phyloP scores from a whole-genome alignment of 352 stramenopile genomes.

The Lagenidium giganteum region DNA sequence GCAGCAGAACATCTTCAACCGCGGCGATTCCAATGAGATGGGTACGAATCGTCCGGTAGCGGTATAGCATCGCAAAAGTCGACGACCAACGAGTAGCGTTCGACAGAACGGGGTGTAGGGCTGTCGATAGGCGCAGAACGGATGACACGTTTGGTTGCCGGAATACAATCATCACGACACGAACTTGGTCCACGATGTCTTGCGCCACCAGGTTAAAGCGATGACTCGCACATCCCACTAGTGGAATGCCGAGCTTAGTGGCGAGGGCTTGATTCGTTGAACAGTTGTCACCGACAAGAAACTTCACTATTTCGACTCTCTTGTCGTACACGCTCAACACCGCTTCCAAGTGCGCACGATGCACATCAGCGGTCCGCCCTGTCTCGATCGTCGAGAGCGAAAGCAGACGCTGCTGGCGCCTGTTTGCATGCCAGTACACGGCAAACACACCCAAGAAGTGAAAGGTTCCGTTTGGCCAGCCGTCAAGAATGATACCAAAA shows the following conservation, averaged over 20 bases:
- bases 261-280: conserved; percentile 17
- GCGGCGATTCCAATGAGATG: background rate
- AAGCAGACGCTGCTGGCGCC: conserved; percentile 2
- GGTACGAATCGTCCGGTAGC: conserved; percentile 9
- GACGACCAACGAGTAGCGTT: conserved; percentile 10
- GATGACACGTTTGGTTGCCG: conserved; percentile 2
- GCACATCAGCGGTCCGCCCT: conserved; percentile 8
- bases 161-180: conserved; percentile 5
- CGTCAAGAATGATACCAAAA: conserved; percentile 18
- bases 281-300: conserved; percentile 22
- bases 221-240: conserved; percentile 21
- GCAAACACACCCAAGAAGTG: conserved; percentile 11
- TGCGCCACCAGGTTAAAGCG: conserved; percentile 21
- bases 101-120: conserved; percentile 1
- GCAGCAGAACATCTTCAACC: conserved; percentile 13
- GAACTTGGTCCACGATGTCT: conserved; percentile 4
- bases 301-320: conserved; percentile 1
- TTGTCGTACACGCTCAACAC: conserved; percentile 7
- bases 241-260: conserved; percentile 12
- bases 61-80: conserved; percentile 1
- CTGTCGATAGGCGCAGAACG: conserved; percentile 6
- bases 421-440: conserved; percentile 2
- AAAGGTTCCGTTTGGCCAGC: conserved; percentile 1
- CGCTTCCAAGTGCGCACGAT: background rate
- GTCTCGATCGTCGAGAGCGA: conserved; percentile 4